phyloP scores from a whole-genome alignment of 2,329 filamentous ascomycete genomes.

The Colletotrichum orchidophilum region DNA sequence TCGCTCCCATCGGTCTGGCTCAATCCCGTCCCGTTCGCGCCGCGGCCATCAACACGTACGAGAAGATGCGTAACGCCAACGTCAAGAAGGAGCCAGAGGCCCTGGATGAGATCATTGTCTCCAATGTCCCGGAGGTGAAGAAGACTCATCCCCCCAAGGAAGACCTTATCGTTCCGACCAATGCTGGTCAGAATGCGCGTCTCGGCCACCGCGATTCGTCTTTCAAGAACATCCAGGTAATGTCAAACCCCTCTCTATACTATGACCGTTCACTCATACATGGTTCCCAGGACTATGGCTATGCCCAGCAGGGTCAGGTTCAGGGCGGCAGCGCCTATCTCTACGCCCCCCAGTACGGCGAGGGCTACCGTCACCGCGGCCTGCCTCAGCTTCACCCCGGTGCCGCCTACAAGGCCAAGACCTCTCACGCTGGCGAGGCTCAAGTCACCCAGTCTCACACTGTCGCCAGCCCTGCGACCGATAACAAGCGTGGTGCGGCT shows the following conservation, averaged over 20 bases:
- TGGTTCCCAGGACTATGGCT: neutral
- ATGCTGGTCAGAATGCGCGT: neutral
- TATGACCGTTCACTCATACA: neutral
- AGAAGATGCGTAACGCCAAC: constrained; percentile 17
- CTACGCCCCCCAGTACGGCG: neutral
- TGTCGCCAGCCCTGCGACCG: too few species aligned
- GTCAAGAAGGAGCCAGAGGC: neutral
- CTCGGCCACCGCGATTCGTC: neutral
- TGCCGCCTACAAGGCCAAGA: neutral
- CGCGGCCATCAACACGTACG: constrained; percentile 24
- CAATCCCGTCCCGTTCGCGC: constrained; percentile 27
- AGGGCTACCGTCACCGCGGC: neutral
- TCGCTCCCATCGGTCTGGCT: constrained; percentile 12
- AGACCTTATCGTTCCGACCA: too few species aligned
- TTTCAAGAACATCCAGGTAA: neutral
- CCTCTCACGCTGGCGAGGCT: neutral
- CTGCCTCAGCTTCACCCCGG: constrained; percentile 1
- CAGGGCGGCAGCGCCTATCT: neutral
- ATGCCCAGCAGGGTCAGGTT: neutral
- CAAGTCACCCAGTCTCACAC: neutral
- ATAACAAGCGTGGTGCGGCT: neutral
- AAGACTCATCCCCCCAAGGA: neutral
- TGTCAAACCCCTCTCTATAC: neutral
- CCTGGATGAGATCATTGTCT: neutral
- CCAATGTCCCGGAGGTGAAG: neutral